These are phyloP conservation scores for Hypoxylon sp. DNA, from an alignment of 2,329 filamentous ascomycete genomes.

Conservation along the genomic window DNA sequence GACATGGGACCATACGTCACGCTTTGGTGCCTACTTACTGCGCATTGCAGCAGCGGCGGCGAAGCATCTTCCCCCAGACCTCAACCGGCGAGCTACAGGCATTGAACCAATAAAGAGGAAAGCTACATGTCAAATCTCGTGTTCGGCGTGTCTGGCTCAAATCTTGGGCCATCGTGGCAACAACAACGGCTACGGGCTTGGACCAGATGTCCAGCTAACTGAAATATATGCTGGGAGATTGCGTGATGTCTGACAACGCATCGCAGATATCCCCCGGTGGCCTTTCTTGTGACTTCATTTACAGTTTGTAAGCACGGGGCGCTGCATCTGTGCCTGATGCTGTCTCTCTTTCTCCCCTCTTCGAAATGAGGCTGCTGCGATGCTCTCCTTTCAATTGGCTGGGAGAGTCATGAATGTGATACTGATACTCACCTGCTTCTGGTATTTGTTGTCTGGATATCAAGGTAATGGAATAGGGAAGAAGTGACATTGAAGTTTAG, in stretches of 20 bases:
- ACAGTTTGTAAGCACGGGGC: neutral
- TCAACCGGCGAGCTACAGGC: neutral
- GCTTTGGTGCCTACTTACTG: neutral
- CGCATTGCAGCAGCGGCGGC: neutral
- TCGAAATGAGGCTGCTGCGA: neutral
- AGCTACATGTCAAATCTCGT: neutral
- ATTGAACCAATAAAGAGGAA: too few relatives aligned
- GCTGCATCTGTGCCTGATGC: conserved; percentile 3
- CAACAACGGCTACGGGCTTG: neutral
- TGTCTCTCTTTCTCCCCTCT: neutral
- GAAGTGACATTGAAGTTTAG: neutral
- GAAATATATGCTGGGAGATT: neutral
- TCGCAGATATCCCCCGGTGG: neutral
- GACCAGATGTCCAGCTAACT: neutral
- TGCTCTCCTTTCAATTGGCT: neutral
- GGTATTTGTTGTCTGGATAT: too few relatives aligned
- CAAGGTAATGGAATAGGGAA: neutral
- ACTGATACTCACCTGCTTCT: neutral
- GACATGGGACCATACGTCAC: neutral
- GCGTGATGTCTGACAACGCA: conserved; percentile 1
- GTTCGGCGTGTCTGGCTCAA: neutral
- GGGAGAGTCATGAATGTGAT: neutral
- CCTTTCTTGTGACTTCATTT: neutral
- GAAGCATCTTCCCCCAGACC: conserved; percentile 3
- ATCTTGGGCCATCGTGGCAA: neutral